Evolutionary conservation across 306 rosid genomes (phyloP), one percentile per base, ranked within the genome.

Genomic region (Datisca glomerata): DNA sequence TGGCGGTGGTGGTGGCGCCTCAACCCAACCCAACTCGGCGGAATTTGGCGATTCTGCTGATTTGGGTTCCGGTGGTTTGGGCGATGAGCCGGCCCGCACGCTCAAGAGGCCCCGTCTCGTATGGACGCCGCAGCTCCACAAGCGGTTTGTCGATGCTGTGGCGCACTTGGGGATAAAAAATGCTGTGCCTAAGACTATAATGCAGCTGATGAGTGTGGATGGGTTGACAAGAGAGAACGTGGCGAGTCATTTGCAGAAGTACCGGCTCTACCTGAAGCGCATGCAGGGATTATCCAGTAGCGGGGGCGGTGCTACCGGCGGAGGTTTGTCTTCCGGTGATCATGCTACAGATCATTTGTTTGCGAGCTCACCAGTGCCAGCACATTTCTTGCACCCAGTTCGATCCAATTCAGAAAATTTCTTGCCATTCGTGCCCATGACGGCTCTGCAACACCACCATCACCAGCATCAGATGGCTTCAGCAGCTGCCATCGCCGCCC

Each of bases 131-230:
- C 95, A 89, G 55, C 95, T 89, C 41, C 97, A 89, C 59, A 89
- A 89, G 66, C 77, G 93, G 40, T 89, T 89, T 22, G 95, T 83
- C 0, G 97, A 89, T 32, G 95, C 95, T 4, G 97, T 89, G 8
- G 95, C 91, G 0, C 97, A 89, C 59, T 63, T 89, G 50, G 97
- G 97, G 36, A 89, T 89, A 24, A 89, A 89, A 60, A 89, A 83
- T 59, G 97, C 94, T 5, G 97, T 89, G 1, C 97, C 97, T 13
- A 89, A 89, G 70, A 89, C 93, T 29, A 89, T 89, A 83, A 89
- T 89, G 97, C 94, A 89, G 93, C 78, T 89, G 18, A 89, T 89
- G 97, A 83, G 93, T 47, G 94, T 89, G 10, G 97, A 89, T 12
- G 97, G 97, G 18, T 59, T 89, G 45, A 83, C 97, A 7, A 41